Conservation (phyloP, 129 eudicot genomes). For the Artemisia argyi region DNA sequence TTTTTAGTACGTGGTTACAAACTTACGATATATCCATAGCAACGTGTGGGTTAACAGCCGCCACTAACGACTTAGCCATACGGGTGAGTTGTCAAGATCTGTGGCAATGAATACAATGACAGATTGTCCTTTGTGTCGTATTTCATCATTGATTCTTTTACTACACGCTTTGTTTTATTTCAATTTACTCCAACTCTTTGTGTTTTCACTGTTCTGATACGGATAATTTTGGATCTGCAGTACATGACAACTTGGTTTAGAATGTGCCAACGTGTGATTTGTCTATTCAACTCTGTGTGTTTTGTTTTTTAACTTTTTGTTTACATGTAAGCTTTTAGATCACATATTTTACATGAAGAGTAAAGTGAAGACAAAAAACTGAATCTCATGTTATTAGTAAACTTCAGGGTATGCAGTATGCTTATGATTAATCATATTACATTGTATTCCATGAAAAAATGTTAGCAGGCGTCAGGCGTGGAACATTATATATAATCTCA, state of each 20-base stretch:
- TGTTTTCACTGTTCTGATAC: slow-evolving; percentile 1
- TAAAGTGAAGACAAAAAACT: not conserved
- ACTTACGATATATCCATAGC: not conserved
- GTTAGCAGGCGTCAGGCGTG: no score
- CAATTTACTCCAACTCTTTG: not conserved
- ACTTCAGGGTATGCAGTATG: no score
- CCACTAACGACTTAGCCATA: not conserved
- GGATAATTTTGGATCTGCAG: slow-evolving; percentile 11
- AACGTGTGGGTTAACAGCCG: slow-evolving; percentile 10
- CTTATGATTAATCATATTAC: no score
- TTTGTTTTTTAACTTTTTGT: not conserved
- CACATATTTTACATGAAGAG: not conserved
- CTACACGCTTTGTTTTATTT: slow-evolving; percentile 6
- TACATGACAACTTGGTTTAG: slow-evolving; percentile 11
- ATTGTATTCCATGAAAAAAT: no score
- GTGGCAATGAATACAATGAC: slow-evolving; percentile 4
- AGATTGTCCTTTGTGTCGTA: slow-evolving; percentile 28
- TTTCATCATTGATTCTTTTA: slow-evolving; percentile 14
- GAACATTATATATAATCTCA: no score
- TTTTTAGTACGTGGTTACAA: slow-evolving; percentile 7
- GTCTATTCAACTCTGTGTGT: not conserved
- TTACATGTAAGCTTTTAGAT: not conserved
- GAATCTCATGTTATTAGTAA: no score
- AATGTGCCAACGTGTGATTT: slow-evolving; percentile 14
- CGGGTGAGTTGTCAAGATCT: not conserved